phyloP scores from a whole-genome alignment of 768 basidiomycete species.

The Boletus reticuloceps region DNA sequence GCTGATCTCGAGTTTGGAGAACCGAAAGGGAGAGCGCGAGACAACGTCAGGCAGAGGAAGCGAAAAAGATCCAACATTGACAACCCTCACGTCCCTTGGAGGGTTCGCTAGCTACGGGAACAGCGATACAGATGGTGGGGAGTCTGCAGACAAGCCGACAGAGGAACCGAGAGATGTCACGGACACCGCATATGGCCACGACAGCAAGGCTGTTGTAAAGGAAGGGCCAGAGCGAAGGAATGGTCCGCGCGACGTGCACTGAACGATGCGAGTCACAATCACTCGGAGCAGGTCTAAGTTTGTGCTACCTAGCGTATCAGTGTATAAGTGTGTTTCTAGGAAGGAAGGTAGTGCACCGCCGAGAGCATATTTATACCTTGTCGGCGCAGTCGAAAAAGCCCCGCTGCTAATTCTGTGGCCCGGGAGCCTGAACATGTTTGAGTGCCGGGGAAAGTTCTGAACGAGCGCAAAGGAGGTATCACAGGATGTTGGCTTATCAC shows the following conservation, averaged over 20 bases:
- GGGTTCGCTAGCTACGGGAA: slow-evolving; percentile 45
- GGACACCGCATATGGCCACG: not conserved
- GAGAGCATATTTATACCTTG: no score
- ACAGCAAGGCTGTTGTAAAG: slow-evolving; percentile 21
- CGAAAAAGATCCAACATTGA: slow-evolving; percentile 15
- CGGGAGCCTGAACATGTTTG: no score
- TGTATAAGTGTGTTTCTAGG: no score
- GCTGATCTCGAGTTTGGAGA: slow-evolving; percentile 69
- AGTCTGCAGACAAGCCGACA: slow-evolving; percentile 22
- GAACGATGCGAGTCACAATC: not conserved
- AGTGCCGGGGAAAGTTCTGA: no score
- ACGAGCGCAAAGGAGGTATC: no score
- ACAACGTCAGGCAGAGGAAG: slow-evolving; percentile 16
- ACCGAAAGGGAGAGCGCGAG: slow-evolving; percentile 47
- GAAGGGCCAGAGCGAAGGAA: slow-evolving; percentile 53
- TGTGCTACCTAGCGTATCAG: no score
- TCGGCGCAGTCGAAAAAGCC: no score
- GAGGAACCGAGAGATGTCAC: not conserved
- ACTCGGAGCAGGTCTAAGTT: not conserved
- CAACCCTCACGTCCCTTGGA: slow-evolving; percentile 16
- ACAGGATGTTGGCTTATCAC: no score
- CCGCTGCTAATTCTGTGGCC: no score
- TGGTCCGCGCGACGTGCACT: slow-evolving; percentile 53
- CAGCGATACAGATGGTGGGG: slow-evolving; percentile 43
- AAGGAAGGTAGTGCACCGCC: no score